Evolutionary conservation across 1,284 basidiomycete genomes (phyloP).

Genomic region (Moniliella sp.): DNA sequence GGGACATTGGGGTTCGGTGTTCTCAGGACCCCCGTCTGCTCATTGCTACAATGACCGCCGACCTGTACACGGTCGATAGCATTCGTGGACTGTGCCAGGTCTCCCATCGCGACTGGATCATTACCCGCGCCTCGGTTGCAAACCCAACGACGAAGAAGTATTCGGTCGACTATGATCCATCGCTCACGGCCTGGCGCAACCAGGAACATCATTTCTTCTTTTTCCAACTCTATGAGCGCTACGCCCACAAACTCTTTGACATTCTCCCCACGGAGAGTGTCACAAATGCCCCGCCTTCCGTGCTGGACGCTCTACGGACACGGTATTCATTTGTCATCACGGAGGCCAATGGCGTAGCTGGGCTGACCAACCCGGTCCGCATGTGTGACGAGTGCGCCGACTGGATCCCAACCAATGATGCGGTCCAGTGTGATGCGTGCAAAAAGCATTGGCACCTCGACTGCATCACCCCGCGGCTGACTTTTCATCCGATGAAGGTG

Average conservation of each 20-base stretch:
- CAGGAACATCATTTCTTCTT: slow-evolving; percentile 86
- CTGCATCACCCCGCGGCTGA: slow-evolving; percentile 76
- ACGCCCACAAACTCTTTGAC: slow-evolving; percentile 93
- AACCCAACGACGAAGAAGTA: too few species aligned
- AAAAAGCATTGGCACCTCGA: slow-evolving; percentile 83
- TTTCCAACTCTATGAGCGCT: slow-evolving; percentile 77
- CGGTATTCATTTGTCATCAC: slow-evolving; percentile 86
- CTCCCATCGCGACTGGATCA: slow-evolving; percentile 75
- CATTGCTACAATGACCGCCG: slow-evolving; percentile 79
- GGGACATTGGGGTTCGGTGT: slow-evolving; percentile 61
- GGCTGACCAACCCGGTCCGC: too few species aligned
- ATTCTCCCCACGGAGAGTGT: slow-evolving; percentile 68
- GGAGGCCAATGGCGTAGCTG: too few species aligned
- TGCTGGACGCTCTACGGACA: slow-evolving; percentile 40
- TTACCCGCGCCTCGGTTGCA: slow-evolving; percentile 18
- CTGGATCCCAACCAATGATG: slow-evolving; percentile 47
- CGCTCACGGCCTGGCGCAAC: slow-evolving; percentile 82
- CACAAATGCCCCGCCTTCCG: slow-evolving; percentile 45
- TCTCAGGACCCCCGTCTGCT: slow-evolving; percentile 70
- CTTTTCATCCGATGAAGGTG: slow-evolving; percentile 78
- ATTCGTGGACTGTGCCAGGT: slow-evolving; percentile 76
- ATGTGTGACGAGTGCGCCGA: background rate
- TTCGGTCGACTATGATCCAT: too few species aligned
- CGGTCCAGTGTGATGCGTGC: slow-evolving; percentile 79
- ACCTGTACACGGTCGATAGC: slow-evolving; percentile 74